These are phyloP conservation scores for Euphorbia lathyris DNA, from an alignment of 345 rosid genomes.

Conservation along the genomic window DNA sequence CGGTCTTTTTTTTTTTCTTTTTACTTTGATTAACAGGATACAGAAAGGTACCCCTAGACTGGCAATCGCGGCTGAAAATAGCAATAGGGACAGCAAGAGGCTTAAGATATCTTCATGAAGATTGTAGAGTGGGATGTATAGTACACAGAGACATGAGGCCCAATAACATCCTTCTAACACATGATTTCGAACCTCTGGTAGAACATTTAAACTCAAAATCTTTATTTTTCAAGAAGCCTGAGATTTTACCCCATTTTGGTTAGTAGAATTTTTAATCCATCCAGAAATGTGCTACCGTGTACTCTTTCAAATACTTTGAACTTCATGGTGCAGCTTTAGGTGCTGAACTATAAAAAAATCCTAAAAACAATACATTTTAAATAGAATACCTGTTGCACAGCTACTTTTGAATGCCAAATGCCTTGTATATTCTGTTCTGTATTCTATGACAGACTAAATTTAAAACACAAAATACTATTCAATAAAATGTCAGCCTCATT, in stretches of 20 bases:
- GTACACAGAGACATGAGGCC: constrained; percentile 66
- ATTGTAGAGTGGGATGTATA: constrained; percentile 76
- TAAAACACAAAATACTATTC: neutral
- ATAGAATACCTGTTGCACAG: neutral
- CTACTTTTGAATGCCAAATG: neutral
- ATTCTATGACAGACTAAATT: neutral
- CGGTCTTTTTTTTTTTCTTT: neutral
- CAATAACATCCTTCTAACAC: constrained; percentile 61
- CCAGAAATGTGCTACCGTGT: neutral
- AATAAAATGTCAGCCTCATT: no score
- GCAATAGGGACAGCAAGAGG: constrained; percentile 71
- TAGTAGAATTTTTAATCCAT: neutral
- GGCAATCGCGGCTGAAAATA: constrained; percentile 58
- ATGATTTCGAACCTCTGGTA: constrained; percentile 76
- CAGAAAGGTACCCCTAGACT: constrained; percentile 36
- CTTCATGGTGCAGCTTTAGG: neutral
- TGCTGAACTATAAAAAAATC: neutral
- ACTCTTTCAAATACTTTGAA: neutral
- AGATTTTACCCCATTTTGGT: neutral
- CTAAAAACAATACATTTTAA: neutral
- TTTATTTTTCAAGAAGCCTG: neutral
- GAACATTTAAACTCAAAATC: neutral
- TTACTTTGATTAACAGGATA: constrained; percentile 38
- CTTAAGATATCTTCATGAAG: constrained; percentile 71
- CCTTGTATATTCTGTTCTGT: neutral